These are phyloP conservation scores for Lomentospora prolificans DNA, from an alignment of 2,329 filamentous ascomycete genomes.

Conservation along the genomic window DNA sequence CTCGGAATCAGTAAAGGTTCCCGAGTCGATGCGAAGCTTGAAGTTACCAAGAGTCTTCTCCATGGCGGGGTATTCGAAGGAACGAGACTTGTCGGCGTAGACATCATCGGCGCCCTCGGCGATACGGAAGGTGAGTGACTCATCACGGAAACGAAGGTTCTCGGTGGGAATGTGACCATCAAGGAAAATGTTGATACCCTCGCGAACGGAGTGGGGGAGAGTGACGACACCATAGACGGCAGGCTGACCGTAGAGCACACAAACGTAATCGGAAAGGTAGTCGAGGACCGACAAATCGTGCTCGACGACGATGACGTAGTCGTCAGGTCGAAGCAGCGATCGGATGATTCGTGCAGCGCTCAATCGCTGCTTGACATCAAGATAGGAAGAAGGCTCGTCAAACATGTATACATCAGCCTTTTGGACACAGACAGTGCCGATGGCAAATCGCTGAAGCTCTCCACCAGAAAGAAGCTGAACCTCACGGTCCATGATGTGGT, in stretches of 20 bases:
- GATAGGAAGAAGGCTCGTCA: slow-evolving; percentile 95
- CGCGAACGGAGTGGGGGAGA: slow-evolving; percentile 86
- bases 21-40: slow-evolving; percentile 69
- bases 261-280: slow-evolving; percentile 97
- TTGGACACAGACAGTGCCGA: slow-evolving; percentile 90
- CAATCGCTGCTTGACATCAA: slow-evolving; percentile 98
- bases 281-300: slow-evolving; percentile 98
- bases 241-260: slow-evolving; percentile 89
- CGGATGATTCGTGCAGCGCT: slow-evolving; percentile 87
- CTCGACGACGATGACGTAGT: slow-evolving; percentile 98
- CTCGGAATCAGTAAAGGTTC: slow-evolving; percentile 93
- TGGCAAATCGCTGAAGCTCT: slow-evolving; percentile 96
- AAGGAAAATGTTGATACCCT: slow-evolving; percentile 99
- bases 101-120: slow-evolving; percentile 85
- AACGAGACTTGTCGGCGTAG: slow-evolving; percentile 71
- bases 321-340: slow-evolving; percentile 74
- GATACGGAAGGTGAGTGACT: slow-evolving; percentile 92
- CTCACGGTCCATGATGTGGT: slow-evolving; percentile 85
- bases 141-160: slow-evolving; percentile 95
- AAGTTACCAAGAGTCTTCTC: slow-evolving; percentile 87
- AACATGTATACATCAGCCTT: slow-evolving; percentile 98
- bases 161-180: slow-evolving; percentile 97
- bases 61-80: slow-evolving; percentile 83
- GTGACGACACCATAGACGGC: slow-evolving; percentile 98
- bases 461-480: slow-evolving; percentile 87